These are phyloP conservation scores for Fraxinus ornus DNA, from an alignment of 305 asterid genomes.

Conservation along the genomic window DNA sequence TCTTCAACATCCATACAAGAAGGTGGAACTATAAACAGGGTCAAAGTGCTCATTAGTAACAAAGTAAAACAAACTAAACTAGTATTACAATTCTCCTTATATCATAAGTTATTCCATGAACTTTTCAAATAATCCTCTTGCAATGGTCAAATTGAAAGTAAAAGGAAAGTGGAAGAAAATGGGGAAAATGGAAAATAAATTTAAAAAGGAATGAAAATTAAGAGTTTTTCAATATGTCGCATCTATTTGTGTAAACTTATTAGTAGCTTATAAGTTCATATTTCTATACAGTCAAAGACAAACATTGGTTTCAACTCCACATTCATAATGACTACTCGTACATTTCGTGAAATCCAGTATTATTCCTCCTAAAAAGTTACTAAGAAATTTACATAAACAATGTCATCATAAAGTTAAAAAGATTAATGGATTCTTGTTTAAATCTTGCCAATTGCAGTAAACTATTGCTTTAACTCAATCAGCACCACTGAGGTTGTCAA, in stretches of 20 bases:
- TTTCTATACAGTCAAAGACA: no score
- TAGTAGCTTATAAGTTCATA: background rate
- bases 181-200: no score
- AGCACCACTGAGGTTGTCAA: background rate
- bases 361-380: no score
- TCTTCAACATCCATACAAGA: background rate
- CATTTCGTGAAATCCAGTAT: no score
- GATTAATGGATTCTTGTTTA: background rate
- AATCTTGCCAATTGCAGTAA: background rate
- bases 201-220: no score
- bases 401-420: background rate
- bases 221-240: no score
- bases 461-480: background rate
- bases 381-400: no score
- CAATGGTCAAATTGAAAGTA: background rate
- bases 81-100: background rate
- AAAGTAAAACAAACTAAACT: background rate
- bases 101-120: background rate
- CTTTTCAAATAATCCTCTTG: background rate
- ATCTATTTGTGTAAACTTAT: background rate
- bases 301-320: no score
- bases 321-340: no score
- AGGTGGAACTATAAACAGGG: background rate
- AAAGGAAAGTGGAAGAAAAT: background rate
- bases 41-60: background rate